Evolutionary conservation across 2,329 filamentous ascomycete species (phyloP), one percentile per base, ranked within the genome.

Genomic region (Exophiala mesophila): DNA sequence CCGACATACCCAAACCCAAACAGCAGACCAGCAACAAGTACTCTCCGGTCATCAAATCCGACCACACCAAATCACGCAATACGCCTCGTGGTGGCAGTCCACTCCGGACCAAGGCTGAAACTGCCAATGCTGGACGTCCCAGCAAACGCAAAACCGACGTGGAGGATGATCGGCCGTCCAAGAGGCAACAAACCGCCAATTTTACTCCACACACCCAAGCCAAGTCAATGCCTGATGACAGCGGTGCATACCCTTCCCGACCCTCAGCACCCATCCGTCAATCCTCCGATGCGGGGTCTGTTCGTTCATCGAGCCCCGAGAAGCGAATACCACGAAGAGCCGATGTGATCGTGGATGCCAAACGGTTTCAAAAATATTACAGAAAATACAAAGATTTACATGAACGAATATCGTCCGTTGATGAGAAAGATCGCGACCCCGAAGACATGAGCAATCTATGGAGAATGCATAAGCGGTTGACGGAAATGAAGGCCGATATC

Each of bases 301-400:
- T 49, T 29, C 47, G 46, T 20, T 50, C 50, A 29, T 47, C 52
- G 1, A 45, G 36, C 16, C 45, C 50, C 10, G 55, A 68, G 45
- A 62, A 64, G 37, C 53, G 68, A 35, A 61, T 57, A 30, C 61
- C 65, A 26, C 69, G 66, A 39, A 63, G 67, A 13, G 60, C 63
- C 42, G 58, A 57, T 19, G 35, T 56, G 8, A 47, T 53, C n/a
- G 39, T 39, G 12, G 49, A 55, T 13, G 70, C 69, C 2, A 64
- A 67, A 51, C 66, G 64, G 36, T 82, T 82, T 59, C 77, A 78
- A 55, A 65, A 64, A 39, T 73, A 72, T 48, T 81, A 82, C 55
- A 71, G 72, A 24, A 71, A 69, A 43, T 82, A 83, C 54, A 69
- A 71, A 52, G 61, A 69, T 54, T 58, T 80, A 53, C 76, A 81